Conservation (phyloP, 306 rosid genomes). For the Fragaria vesca region DNA sequence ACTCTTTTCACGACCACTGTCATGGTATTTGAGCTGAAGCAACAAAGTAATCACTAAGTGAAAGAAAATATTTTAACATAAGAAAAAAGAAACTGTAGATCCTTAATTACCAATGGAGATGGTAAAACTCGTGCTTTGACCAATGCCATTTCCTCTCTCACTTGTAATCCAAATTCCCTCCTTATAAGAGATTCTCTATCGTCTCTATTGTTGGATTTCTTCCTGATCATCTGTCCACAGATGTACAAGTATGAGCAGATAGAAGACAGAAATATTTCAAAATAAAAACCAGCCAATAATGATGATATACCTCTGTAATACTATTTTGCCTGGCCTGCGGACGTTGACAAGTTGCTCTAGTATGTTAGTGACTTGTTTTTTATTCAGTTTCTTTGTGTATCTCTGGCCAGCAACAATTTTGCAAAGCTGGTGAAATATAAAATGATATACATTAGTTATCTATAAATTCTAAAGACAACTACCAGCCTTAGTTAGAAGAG, state of each 20-base stretch:
- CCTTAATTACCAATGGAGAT: conserved; percentile 51
- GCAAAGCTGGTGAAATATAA: conserved; percentile 44
- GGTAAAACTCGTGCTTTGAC: conserved; percentile 70
- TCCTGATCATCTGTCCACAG: background rate
- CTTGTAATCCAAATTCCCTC: conserved; percentile 50
- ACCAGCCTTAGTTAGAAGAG: background rate
- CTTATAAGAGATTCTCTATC: background rate
- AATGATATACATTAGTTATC: background rate
- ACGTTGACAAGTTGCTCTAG: conserved; percentile 72
- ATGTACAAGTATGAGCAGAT: background rate
- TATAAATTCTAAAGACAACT: background rate
- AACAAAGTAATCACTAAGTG: background rate
- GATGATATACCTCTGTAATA: conserved; percentile 35
- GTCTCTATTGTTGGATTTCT: background rate
- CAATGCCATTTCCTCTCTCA: conserved; percentile 17
- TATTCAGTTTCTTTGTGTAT: conserved; percentile 55
- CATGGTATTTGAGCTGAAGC: conserved; percentile 62
- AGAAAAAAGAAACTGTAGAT: background rate
- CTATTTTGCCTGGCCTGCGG: conserved; percentile 28
- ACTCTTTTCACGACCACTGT: conserved; percentile 33
- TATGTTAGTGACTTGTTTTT: conserved; percentile 50
- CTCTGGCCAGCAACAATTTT: conserved; percentile 61
- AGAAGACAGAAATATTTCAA: background rate
- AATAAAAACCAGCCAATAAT: background rate
- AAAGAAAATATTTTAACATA: background rate